A percentile compares a stretch with the other conserved stretches of the same genome.
phyloP scores from a whole-genome alignment of 2,329 filamentous ascomycete species.

The Didymellaceae sp. region DNA sequence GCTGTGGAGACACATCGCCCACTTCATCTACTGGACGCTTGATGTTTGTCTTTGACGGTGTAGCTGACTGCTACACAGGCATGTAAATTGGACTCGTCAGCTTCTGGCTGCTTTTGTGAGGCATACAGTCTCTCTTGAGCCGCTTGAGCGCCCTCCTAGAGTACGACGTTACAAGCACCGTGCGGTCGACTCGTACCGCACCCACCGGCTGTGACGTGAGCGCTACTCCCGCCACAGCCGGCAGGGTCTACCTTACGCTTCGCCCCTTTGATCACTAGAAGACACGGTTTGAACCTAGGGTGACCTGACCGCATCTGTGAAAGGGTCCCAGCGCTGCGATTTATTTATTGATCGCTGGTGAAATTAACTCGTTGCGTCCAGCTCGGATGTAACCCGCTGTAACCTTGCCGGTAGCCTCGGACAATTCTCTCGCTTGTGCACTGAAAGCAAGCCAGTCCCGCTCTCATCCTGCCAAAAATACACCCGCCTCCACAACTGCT shows the following conservation, averaged over 20 bases:
- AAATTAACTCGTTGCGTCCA: constrained; percentile 30
- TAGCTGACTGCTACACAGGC: constrained; percentile 1
- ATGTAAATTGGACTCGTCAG: background rate
- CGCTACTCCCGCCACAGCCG: constrained; percentile 19
- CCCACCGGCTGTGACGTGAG: constrained; percentile 16
- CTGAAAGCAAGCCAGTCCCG: constrained; percentile 28
- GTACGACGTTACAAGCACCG: constrained; percentile 7
- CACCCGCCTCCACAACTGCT: constrained; percentile 29
- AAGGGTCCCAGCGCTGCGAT: constrained; percentile 16
- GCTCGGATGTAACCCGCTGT: constrained; percentile 36
- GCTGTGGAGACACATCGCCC: constrained; percentile 2
- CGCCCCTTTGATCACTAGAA: constrained; percentile 8
- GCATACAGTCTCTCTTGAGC: background rate
- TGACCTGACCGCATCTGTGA: constrained; percentile 17
- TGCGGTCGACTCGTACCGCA: constrained; percentile 4
- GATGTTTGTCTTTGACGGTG: background rate
- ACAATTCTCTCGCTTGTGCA: constrained; percentile 33
- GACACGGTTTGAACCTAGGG: background rate
- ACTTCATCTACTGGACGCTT: background rate
- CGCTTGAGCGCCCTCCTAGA: constrained; percentile 2
- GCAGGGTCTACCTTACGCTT: constrained; percentile 8
- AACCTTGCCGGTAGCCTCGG: constrained; percentile 31
- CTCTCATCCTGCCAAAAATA: constrained; percentile 44
- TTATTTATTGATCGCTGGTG: constrained; percentile 43
- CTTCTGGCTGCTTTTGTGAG: background rate